Evolutionary conservation across 805 yeast species (phyloP), one percentile per base, ranked within the genome.

Genomic region (Barnettozyma pratensis): DNA sequence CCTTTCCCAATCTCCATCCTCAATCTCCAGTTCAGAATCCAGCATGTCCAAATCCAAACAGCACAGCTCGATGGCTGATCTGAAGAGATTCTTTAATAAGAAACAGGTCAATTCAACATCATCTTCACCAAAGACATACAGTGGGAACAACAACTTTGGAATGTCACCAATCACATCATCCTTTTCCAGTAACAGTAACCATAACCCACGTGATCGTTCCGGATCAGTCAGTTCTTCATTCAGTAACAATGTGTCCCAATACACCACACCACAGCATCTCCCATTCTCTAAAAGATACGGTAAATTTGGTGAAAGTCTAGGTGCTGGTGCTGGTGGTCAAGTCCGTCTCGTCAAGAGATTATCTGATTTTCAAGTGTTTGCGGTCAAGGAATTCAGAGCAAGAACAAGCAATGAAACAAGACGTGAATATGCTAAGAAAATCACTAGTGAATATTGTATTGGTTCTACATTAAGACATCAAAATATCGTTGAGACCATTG

Each of bases 261-360:
- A 67, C 52, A 63, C 72, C 29, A 69, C 68, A 14, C 75, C 76
- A 62, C 58, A 66, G 25, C 56, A 55, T 7, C 49, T 71, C 41
- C 90, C 91, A 1, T 83, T 84, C 55, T 79, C 85, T 38, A 88
- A 85, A 60, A 72, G 90, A 56, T 90, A 89, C 65, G 79, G 85
- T 45, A 86, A 83, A 63, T 82, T 85, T 47, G 96, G 96, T 46
- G 92, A 89, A 53, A 86, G 80, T 50, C 73, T 91, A 42, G 97
- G 97, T 47, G 94, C 94, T 25, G 97, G 97, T 46, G 97, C 97
- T 2, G 97, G 97, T 44, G 97, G 97, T 4, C 77, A 85, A 12
- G 97, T 91, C 34, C 81, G 82, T 59, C 72, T 90, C 43, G 84
- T 88, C 41, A 82, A 75, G 45, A 70, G 96, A 56, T 67, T 77